Evolutionary conservation across 805 yeast species (phyloP).

Genomic region (Diddensiella transvaalensis): DNA sequence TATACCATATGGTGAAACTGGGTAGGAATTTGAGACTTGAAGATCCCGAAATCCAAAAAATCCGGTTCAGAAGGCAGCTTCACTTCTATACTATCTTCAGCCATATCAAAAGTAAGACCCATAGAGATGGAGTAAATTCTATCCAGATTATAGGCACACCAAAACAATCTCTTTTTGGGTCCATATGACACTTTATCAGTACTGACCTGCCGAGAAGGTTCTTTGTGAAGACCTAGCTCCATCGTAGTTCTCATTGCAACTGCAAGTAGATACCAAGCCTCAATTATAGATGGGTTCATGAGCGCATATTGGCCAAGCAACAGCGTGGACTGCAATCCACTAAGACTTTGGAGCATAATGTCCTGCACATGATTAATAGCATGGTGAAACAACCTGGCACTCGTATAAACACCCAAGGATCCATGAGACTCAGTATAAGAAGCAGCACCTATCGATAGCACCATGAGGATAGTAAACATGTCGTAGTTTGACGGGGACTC

Average conservation of each 20-base stretch:
- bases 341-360: constrained; percentile 4
- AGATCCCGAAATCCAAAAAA: neutral
- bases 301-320: constrained; percentile 6
- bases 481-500: constrained; percentile 5
- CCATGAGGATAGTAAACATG: constrained; percentile 10
- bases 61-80: neutral
- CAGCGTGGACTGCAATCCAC: constrained; percentile 12
- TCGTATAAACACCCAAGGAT: neutral
- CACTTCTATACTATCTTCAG: constrained; percentile 13
- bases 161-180: constrained; percentile 9
- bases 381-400: constrained; percentile 1
- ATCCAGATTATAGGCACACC: constrained; percentile 14
- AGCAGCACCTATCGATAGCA: constrained; percentile 9
- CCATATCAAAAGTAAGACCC: constrained; percentile 12
- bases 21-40: neutral
- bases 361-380: constrained; percentile 3
- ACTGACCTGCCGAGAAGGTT: constrained; percentile 3
- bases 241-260: constrained; percentile 14
- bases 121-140: constrained; percentile 10
- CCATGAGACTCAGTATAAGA: constrained; percentile 3
- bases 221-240: constrained; percentile 16
- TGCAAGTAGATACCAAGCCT: constrained; percentile 9
- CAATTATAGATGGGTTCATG: constrained; percentile 6
- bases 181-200: constrained; percentile 3
- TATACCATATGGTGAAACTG: neutral